A percentile compares a stretch with the other conserved stretches of the same genome.
Conservation (phyloP, 2,329 filamentous ascomycete species). For the Diaporthe australafricana region DNA sequence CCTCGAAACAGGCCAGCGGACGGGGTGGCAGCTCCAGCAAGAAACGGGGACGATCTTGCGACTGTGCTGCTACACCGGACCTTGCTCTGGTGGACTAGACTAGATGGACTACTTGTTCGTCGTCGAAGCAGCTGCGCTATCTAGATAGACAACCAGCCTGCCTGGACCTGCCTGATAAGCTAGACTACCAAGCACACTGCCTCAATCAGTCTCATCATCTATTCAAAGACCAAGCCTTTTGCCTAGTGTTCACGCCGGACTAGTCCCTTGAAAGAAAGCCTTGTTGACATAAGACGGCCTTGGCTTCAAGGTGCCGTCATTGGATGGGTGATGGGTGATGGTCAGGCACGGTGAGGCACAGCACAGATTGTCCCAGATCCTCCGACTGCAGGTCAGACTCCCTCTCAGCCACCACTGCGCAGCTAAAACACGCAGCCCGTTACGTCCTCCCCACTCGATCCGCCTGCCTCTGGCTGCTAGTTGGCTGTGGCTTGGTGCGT, state of each 20-base stretch:
- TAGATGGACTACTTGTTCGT: too few species aligned
- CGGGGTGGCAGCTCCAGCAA: neutral
- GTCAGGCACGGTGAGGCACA: neutral
- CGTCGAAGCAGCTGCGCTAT: too few species aligned
- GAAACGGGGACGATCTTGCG: neutral
- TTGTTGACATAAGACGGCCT: neutral
- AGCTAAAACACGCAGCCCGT: slow-evolving; percentile 19
- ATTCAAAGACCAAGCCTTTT: neutral
- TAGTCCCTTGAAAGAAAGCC: neutral
- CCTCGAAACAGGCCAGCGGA: neutral
- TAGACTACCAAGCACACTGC: neutral
- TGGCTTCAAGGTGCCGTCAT: neutral
- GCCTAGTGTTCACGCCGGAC: neutral
- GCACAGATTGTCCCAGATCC: neutral
- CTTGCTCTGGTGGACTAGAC: too few species aligned
- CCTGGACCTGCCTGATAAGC: too few species aligned
- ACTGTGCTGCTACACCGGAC: neutral
- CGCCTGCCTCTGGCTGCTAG: neutral
- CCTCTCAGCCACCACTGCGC: slow-evolving; percentile 19
- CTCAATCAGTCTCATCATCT: neutral
- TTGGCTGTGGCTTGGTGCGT: slow-evolving; percentile 10
- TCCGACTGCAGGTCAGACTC: slow-evolving; percentile 17
- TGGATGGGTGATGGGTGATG: neutral
- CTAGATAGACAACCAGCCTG: too few species aligned
- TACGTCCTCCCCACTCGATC: slow-evolving; percentile 15